Conservation (phyloP, 148 eudicot genomes). For the Fagopyrum homotropicum region DNA sequence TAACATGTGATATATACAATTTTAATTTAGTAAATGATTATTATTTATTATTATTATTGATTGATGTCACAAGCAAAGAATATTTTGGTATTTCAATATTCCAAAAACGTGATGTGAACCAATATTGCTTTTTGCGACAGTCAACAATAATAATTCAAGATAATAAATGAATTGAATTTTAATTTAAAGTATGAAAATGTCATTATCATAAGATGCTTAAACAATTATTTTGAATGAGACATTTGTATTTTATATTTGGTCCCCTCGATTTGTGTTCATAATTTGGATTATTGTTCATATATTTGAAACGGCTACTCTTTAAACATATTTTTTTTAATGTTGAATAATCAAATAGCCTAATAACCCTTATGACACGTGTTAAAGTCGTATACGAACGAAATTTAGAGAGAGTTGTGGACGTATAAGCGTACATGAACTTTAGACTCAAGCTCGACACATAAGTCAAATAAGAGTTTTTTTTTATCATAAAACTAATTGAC, state of each 20-base stretch:
- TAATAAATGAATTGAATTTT: neutral
- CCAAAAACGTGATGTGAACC: constrained; percentile 6
- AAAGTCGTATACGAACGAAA: too few species aligned
- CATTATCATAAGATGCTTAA: constrained; percentile 9
- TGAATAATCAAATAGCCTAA: too few species aligned
- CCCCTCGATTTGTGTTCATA: constrained; percentile 7
- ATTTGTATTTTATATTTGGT: neutral
- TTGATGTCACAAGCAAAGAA: neutral
- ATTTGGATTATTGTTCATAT: neutral
- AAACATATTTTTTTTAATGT: neutral
- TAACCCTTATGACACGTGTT: too few species aligned
- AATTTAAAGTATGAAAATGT: neutral
- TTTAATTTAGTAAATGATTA: too few species aligned
- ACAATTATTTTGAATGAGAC: constrained; percentile 11
- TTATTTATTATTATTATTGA: too few species aligned
- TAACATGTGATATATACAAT: too few species aligned
- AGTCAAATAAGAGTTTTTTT: too few species aligned
- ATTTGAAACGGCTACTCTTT: neutral
- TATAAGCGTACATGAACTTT: too few species aligned
- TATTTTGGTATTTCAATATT: neutral
- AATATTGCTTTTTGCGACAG: neutral
- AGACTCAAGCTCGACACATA: too few species aligned
- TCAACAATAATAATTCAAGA: neutral
- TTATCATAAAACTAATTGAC: too few species aligned
- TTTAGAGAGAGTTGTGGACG: too few species aligned